These are phyloP conservation scores for Coemansia sp. DNA, from an alignment of 192 early-diverging fungal species.

Conservation along the genomic window DNA sequence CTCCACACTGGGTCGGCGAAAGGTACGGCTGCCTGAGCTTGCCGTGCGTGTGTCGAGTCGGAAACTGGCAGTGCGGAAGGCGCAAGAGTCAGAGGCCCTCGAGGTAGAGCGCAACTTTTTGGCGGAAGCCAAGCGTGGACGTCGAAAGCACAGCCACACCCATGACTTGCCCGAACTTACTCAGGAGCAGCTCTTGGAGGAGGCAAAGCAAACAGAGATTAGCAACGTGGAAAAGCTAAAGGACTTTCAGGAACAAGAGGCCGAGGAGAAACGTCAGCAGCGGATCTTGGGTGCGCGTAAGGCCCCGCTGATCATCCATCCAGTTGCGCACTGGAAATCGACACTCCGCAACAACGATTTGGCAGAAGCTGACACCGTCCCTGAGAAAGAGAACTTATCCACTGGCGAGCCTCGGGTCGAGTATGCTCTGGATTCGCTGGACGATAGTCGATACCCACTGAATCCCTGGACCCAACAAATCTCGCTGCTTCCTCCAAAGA, in stretches of 20 bases:
- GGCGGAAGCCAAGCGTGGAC: constrained; percentile 30
- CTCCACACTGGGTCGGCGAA: not conserved
- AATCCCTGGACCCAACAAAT: constrained; percentile 29
- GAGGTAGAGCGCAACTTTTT: constrained; percentile 36
- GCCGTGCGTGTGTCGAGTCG: constrained; percentile 47
- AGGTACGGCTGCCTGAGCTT: constrained; percentile 14
- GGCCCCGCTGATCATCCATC: constrained; percentile 44
- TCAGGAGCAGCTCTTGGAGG: constrained; percentile 52
- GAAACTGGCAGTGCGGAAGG: constrained; percentile 47
- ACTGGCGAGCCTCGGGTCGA: constrained; percentile 1
- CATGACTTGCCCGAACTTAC: constrained; percentile 25
- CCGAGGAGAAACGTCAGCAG: constrained; percentile 41
- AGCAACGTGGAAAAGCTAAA: constrained; percentile 39
- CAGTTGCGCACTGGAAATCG: constrained; percentile 45
- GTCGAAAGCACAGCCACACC: constrained; percentile 1
- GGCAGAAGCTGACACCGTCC: not conserved
- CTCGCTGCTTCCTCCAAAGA: constrained; percentile 23
- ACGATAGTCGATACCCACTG: constrained; percentile 31
- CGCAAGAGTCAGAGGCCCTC: constrained; percentile 38
- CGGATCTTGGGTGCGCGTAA: constrained; percentile 27
- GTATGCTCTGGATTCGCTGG: constrained; percentile 37
- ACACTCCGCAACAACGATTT: not conserved
- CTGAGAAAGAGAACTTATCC: not conserved
- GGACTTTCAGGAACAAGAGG: constrained; percentile 40
- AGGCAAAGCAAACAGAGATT: constrained; percentile 47